Evolutionary conservation across 2,329 filamentous ascomycete genomes (phyloP).

Genomic region (Botrytis galanthina): DNA sequence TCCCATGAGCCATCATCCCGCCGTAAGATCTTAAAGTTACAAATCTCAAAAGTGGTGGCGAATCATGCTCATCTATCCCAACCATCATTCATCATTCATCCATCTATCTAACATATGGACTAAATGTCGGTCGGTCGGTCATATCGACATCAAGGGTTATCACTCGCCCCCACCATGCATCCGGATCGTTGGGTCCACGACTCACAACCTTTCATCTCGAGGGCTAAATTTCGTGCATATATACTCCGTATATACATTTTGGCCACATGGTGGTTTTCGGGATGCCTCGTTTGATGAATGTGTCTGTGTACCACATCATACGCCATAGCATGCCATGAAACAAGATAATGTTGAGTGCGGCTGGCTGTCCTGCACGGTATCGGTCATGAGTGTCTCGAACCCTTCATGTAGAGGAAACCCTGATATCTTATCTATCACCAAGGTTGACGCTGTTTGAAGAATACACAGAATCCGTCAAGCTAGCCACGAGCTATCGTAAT

Average conservation of each 20-base stretch:
- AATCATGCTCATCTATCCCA: neutral
- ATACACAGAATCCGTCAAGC: neutral
- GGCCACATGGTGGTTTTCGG: neutral
- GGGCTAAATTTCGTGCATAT: neutral
- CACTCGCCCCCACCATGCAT: conserved; percentile 2
- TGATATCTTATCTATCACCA: neutral
- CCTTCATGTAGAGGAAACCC: neutral
- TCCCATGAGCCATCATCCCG: neutral
- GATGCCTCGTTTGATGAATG: neutral
- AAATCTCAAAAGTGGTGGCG: neutral
- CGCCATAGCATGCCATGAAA: no score
- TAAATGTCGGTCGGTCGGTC: neutral
- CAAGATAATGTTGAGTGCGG: neutral
- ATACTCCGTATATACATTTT: no score
- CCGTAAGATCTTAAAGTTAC: neutral
- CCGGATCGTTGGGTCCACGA: neutral
- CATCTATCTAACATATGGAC: no score
- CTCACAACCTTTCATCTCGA: neutral
- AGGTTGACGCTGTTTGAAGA: neutral
- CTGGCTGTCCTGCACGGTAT: neutral
- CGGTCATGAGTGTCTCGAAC: neutral
- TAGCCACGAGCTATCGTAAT: neutral
- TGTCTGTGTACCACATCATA: neutral
- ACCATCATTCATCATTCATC: neutral
- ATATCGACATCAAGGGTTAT: neutral